A percentile compares a stretch with the other conserved stretches of the same genome.
These are phyloP conservation scores for Exophiala calicioides DNA, from an alignment of 2,329 filamentous ascomycete species.

Conservation along the genomic window DNA sequence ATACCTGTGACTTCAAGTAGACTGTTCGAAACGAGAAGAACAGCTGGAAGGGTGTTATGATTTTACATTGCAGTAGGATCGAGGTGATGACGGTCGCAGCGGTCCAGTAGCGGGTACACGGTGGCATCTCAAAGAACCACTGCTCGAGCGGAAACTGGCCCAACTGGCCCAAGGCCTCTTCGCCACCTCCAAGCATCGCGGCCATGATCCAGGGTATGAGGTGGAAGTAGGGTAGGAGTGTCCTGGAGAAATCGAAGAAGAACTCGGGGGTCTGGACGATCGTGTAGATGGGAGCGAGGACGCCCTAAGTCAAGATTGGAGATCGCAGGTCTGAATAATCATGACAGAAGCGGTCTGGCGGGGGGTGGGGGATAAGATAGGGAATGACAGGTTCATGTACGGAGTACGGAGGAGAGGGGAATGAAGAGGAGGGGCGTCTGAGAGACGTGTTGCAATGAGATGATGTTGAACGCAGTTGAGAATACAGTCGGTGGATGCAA, in stretches of 20 bases:
- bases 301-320: slow-evolving; percentile 21
- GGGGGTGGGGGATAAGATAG: slow-evolving; percentile 17
- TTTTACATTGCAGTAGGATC: slow-evolving; percentile 86
- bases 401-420: not conserved
- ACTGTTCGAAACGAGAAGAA: slow-evolving; percentile 96
- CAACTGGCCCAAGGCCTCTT: slow-evolving; percentile 38
- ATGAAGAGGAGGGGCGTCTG: slow-evolving; percentile 22
- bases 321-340: slow-evolving; percentile 23
- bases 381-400: slow-evolving; percentile 25
- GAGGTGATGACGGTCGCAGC: slow-evolving; percentile 86
- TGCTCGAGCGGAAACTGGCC: slow-evolving; percentile 80
- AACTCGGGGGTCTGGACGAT: slow-evolving; percentile 21
- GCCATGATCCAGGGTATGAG: slow-evolving; percentile 26
- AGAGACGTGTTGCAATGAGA: slow-evolving; percentile 7
- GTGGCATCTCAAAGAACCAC: slow-evolving; percentile 99
- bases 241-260: slow-evolving; percentile 18
- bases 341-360: slow-evolving; percentile 19
- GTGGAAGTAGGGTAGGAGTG: slow-evolving; percentile 18
- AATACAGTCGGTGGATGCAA: not conserved
- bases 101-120: slow-evolving; percentile 96
- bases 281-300: slow-evolving; percentile 19
- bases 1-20: slow-evolving; percentile 86
- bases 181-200: slow-evolving; percentile 24
- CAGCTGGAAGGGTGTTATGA: slow-evolving; percentile 89
- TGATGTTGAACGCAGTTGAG: slow-evolving; percentile 15